Percentiles rank a stretch among this genome's conserved stretches.
Conservation (phyloP, 768 basidiomycete species). For the Royoungia palumana region DNA sequence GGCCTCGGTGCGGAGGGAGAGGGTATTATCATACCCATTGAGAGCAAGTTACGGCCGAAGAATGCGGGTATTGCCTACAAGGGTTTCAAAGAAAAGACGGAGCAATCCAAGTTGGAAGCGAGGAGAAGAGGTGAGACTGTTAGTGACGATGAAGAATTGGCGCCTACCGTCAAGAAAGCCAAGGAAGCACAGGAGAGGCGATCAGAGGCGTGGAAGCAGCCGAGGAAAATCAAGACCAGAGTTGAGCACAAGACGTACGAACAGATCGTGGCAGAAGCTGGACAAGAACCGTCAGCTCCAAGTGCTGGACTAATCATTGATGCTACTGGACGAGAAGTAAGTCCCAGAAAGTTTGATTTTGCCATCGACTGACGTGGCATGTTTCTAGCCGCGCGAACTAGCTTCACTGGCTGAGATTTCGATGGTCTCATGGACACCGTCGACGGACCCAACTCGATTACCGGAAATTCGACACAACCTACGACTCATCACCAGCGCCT, state of each 20-base stretch:
- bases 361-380: conserved; percentile 6
- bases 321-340: conserved; percentile 86
- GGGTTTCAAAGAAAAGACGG: conserved; percentile 86
- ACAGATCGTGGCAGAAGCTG: conserved; percentile 87
- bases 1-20: conserved; percentile 74
- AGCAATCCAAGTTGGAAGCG: conserved; percentile 80
- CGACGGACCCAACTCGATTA: conserved; percentile 81
- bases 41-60: conserved; percentile 79
- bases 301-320: conserved; percentile 90
- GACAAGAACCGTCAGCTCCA: conserved; percentile 48
- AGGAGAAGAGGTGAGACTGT: conserved; percentile 67
- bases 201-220: conserved; percentile 81
- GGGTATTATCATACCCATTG: conserved; percentile 86
- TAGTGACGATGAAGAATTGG: conserved; percentile 63
- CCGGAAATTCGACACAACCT: conserved; percentile 98
- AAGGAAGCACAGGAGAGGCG: conserved; percentile 57
- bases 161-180: conserved; percentile 33
- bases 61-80: conserved; percentile 85
- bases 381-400: conserved; percentile 74
- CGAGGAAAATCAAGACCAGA: conserved; percentile 80
- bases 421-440: conserved; percentile 78
- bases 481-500: conserved; percentile 76
- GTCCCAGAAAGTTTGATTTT: conserved; percentile 27
- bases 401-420: conserved; percentile 79
- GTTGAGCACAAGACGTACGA: conserved; percentile 97